Evolutionary conservation across 176 grass and related monocot species (phyloP).

Genomic region (Dendrocalamus sinicus): DNA sequence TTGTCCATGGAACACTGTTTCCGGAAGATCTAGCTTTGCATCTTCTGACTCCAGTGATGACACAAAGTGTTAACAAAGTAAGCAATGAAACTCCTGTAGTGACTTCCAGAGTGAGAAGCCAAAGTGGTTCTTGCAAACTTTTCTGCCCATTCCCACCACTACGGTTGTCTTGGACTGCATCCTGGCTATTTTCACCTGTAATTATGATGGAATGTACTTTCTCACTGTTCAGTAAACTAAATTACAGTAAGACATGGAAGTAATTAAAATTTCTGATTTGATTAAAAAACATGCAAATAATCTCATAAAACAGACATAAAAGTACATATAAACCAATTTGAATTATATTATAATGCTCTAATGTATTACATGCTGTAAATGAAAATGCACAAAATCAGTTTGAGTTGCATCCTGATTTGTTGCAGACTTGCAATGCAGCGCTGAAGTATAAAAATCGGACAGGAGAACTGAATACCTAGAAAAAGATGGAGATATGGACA

Average conservation of each 20-base stretch:
- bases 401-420: neutral
- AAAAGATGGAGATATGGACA: constrained; percentile 15
- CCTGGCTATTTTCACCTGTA: constrained; percentile 67
- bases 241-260: neutral
- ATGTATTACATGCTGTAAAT: neutral
- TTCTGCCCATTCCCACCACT: constrained; percentile 37
- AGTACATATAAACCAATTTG: neutral
- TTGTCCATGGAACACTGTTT: constrained; percentile 50
- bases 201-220: constrained; percentile 27
- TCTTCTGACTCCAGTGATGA: constrained; percentile 43
- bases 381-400: constrained; percentile 1
- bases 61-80: constrained; percentile 56
- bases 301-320: neutral
- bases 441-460: neutral
- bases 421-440: too few relatives aligned
- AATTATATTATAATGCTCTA: neutral
- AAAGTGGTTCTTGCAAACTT: constrained; percentile 56
- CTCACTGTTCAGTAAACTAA: constrained; percentile 12
- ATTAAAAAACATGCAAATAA: neutral
- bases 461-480: neutral
- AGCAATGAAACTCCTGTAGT: constrained; percentile 52
- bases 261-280: neutral
- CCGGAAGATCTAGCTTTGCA: constrained; percentile 55
- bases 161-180: neutral
- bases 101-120: constrained; percentile 89